phyloP scores from a whole-genome alignment of 768 basidiomycete species.

The Leccinum boreale region DNA sequence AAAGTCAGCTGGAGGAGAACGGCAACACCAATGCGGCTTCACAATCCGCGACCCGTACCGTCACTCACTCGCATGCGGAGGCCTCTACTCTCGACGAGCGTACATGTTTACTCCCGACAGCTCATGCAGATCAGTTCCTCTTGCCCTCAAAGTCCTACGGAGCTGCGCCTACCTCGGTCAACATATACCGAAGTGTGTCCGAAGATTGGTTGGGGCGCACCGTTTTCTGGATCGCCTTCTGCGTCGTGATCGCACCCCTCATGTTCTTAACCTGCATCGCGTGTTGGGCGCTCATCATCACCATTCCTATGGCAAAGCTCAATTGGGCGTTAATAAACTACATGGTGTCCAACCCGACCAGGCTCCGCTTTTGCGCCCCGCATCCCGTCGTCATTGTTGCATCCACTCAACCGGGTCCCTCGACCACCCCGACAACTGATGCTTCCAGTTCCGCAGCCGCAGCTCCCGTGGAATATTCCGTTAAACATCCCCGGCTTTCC shows the following conservation, averaged over 20 bases:
- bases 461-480: constrained; percentile 47
- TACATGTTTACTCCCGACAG: constrained; percentile 41
- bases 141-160: constrained; percentile 67
- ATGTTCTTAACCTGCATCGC: constrained; percentile 84
- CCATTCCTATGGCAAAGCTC: constrained; percentile 97
- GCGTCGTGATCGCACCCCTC: constrained; percentile 79
- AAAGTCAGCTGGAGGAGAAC: constrained; percentile 28
- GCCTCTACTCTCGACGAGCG: constrained; percentile 39
- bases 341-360: constrained; percentile 73
- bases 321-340: constrained; percentile 92
- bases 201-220: constrained; percentile 62
- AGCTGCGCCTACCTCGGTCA: constrained; percentile 38
- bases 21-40: constrained; percentile 23
- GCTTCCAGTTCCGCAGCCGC: constrained; percentile 9
- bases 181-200: constrained; percentile 23
- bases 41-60: constrained; percentile 42
- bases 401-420: constrained; percentile 25
- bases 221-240: constrained; percentile 80
- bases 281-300: constrained; percentile 94
- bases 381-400: constrained; percentile 62
- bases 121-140: constrained; percentile 32
- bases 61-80: constrained; percentile 29
- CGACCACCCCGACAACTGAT: constrained; percentile 4
- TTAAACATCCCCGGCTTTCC: constrained; percentile 71
- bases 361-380: constrained; percentile 90